These are phyloP conservation scores for Colletotrichum sp. DNA, from an alignment of 2,329 filamentous ascomycete species.

Conservation along the genomic window DNA sequence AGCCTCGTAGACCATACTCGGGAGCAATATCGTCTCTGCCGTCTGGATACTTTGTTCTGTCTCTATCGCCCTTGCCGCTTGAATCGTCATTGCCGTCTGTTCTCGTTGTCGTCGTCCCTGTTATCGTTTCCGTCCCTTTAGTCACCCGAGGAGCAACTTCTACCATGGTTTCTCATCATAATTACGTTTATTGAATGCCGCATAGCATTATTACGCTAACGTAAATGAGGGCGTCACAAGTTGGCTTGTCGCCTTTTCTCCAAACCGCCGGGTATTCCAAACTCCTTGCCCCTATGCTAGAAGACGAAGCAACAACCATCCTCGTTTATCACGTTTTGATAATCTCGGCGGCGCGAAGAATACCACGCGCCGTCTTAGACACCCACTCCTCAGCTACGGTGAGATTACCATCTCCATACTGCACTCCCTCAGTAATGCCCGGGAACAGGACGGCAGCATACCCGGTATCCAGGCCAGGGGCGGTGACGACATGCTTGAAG, in stretches of 20 bases:
- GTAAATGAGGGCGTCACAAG: not conserved
- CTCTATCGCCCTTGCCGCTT: no score
- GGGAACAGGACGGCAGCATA: constrained; percentile 49
- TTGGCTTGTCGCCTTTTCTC: not conserved
- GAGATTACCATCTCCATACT: constrained; percentile 52
- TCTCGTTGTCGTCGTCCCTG: no score
- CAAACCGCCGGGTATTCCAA: not conserved
- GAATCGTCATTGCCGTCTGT: no score
- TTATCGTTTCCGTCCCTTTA: no score
- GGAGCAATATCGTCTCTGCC: no score
- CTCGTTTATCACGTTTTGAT: constrained; percentile 27
- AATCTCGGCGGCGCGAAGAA: constrained; percentile 37
- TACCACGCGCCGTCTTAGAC: constrained; percentile 36
- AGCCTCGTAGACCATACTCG: no score
- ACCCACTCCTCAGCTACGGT: constrained; percentile 38
- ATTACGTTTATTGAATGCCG: not conserved
- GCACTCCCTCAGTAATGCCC: constrained; percentile 71
- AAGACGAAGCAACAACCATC: not conserved
- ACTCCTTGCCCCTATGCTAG: not conserved
- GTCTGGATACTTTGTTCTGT: no score
- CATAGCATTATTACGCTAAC: not conserved
- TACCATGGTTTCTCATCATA: rapidly evolving
- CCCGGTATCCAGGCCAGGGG: constrained; percentile 51
- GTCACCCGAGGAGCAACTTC: no score
- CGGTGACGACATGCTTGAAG: constrained; percentile 51